Percentiles rank a stretch among this genome's conserved stretches.
Conservation (phyloP, 176 grass and related monocot species). For the Eleusine indica region DNA sequence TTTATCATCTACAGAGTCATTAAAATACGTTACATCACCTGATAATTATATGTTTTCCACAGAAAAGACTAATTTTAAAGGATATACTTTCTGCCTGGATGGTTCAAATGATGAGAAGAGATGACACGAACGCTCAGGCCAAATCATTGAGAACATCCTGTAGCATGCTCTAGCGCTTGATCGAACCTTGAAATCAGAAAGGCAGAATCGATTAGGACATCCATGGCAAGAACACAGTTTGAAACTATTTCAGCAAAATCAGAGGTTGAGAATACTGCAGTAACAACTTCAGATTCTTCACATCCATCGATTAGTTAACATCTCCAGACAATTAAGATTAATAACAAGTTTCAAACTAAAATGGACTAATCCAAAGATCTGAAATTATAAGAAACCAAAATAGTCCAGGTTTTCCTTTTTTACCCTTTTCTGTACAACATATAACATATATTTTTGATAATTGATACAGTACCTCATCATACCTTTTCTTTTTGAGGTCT, state of each 20-base stretch:
- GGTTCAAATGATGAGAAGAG: conserved; percentile 91
- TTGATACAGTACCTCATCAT: neutral
- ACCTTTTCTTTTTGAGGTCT: neutral
- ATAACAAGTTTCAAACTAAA: neutral
- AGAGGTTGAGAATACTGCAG: neutral
- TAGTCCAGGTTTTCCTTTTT: conserved; percentile 1
- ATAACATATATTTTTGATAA: neutral
- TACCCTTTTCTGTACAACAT: neutral
- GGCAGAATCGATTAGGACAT: neutral
- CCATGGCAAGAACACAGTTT: neutral
- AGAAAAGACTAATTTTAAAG: conserved; percentile 33
- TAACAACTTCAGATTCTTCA: neutral
- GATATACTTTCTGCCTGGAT: conserved; percentile 79
- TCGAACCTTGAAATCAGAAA: conserved; percentile 62
- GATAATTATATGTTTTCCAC: conserved; percentile 1
- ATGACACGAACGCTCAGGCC: conserved; percentile 72
- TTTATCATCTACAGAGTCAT: conserved; percentile 60
- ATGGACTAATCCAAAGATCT: neutral
- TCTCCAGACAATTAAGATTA: neutral
- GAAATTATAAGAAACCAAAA: neutral
- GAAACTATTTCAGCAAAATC: neutral
- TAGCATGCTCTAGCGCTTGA: conserved; percentile 86
- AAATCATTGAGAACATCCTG: conserved; percentile 78
- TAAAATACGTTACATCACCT: conserved; percentile 35
- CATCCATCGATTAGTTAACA: conserved; percentile 6